Base-by-base conservation (phyloP, 495 filamentous ascomycete species). In the Durotheca rogersii region DNA sequence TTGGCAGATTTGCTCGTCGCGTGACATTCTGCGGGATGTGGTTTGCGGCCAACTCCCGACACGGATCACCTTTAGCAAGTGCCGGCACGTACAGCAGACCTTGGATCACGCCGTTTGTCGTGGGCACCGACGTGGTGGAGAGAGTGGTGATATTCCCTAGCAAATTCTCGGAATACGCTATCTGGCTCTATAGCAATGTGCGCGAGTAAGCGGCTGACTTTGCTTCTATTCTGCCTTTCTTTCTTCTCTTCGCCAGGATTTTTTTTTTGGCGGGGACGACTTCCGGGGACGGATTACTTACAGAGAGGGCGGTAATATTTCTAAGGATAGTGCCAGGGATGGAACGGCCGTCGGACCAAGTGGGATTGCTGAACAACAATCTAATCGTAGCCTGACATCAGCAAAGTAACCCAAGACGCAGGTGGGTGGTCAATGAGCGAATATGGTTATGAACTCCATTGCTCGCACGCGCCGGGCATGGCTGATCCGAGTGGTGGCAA, bases 71-170 rank as follows among this genome's bases (percentile, higher is more conserved):
- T 1, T 49, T 32, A 4, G 67, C 56, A 14, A 95, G 79, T 41
- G 77, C 78, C 0, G 92, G 92, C 14, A 95, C 87, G 56, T 90
- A 96, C 27, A 96, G 73, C 2, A 96, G 76, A 29, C 92, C 91
- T 44, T 79, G 64, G 35, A 89, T 76, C 19, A 77, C 67, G 14
- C 77, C 80, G 39, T 77, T 79, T 7, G 71, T 62, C 12, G 65
- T 70, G 3, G 75, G 69, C 30, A 80, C 70, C 48, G 75, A 76
- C 42, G 79, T 81, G 41, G 75, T 76, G 3, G 87, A 87, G 9
- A 95, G 74, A 1, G 86, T 90, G 16, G 81, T 86, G 23, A 91
- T 76, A 46, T 82, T 81, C 46, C 71, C 71, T 17, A 77, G 60
- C 32, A 86, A 65, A 33, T 74, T 73, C 54, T 82, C 76, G 15